Base-by-base conservation (phyloP, 2,329 filamentous ascomycete genomes). In the Lasiodiplodia theobromae region DNA sequence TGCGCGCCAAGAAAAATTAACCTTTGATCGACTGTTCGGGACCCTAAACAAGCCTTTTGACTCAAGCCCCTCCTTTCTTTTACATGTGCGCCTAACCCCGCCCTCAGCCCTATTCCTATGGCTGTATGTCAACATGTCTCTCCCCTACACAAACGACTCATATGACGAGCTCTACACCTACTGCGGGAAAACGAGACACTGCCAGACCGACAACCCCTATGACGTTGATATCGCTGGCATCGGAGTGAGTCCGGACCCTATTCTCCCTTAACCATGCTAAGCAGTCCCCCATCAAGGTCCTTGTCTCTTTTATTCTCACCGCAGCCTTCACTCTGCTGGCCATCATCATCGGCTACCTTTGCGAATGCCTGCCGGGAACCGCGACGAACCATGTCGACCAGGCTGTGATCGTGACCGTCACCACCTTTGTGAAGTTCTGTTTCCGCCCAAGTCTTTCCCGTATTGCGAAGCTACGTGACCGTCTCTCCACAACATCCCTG, bases 181-280 rank as follows among this genome's bases (percentile, higher is more conserved):
- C 60, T 64, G 60, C 60, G 47, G 47, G 18, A 40, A 38, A 18
- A 64, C 60, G 31, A 31, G 28, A 23, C 4, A 21, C 28, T 64
- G 60, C 28, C 23, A 37, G 28, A 64, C 28, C 60, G 31, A 52
- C 25, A 64, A 64, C 14, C 60, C 60, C 7, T 64, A 64, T 38
- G 60, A 64, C 31, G 60, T 64, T 28, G 60, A 64, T 34, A 64
- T 64, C 14, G 60, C 60, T 34, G 60, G 60, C 31, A 64, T 64
- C 21, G 60, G 60, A 18, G 60, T 64, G 21, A 64, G 60, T 64
- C 44, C 10, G 4, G 12, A 23, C 16, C 28, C 14, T 12, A 2
- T 3, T 25, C n/a, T 11, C 11, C 11, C 12, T 12, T 23, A 4
- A 4, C 10, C 18, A 16, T 31, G 18, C 44, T 63, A 14, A 64